These are phyloP conservation scores for Lenzites betulinus DNA, from an alignment of 768 basidiomycete genomes.

Conservation along the genomic window DNA sequence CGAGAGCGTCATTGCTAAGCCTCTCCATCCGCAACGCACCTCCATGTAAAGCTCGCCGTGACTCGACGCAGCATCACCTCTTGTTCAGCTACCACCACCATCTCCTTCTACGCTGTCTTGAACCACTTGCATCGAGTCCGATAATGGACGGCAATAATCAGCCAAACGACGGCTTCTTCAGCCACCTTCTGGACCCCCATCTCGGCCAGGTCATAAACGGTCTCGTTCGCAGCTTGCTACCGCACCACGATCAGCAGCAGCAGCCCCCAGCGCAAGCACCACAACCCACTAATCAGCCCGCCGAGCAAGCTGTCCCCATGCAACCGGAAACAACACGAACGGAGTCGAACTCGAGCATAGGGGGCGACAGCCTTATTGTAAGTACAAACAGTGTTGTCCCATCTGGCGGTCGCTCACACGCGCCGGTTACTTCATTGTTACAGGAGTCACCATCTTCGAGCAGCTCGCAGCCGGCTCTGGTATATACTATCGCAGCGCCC, in stretches of 20 bases:
- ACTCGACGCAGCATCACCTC: constrained; percentile 1
- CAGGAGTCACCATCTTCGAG: not conserved
- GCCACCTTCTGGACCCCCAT: constrained; percentile 17
- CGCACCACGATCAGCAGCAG: not conserved
- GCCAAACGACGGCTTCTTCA: constrained; percentile 13
- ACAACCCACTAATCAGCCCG: not conserved
- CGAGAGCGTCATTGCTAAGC: constrained; percentile 10
- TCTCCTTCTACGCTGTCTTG: constrained; percentile 4
- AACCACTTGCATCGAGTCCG: not conserved
- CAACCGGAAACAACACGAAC: not conserved
- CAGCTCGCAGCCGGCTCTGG: not conserved
- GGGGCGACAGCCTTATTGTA: not conserved
- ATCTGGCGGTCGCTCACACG: not conserved
- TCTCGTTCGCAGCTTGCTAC: constrained; percentile 12
- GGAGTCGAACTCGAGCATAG: not conserved
- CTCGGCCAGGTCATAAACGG: constrained; percentile 12
- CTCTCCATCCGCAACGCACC: not conserved
- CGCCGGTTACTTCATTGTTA: not conserved
- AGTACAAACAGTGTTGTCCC: not conserved
- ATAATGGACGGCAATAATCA: constrained; percentile 25
- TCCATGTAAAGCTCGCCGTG: not conserved
- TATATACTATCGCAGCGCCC: too few species aligned
- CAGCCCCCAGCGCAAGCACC: not conserved
- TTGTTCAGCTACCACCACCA: constrained; percentile 18
- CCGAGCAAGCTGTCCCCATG: not conserved